Evolutionary conservation across 495 filamentous ascomycete species (phyloP).

Genomic region (Penicillium parvum): DNA sequence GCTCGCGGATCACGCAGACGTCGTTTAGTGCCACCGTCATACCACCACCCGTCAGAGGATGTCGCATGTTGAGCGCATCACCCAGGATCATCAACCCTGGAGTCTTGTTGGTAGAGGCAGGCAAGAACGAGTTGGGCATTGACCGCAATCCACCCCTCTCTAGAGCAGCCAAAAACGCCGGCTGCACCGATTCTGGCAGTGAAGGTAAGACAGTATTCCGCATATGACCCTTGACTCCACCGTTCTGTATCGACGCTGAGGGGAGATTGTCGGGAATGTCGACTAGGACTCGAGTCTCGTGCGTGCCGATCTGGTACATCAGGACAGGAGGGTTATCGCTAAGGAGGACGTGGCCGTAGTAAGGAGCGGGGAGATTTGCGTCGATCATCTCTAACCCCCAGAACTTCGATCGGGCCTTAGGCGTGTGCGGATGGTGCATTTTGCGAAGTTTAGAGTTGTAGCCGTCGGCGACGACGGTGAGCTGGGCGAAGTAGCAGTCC

Average conservation of each 20-base stretch:
- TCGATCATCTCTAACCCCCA: conserved; percentile 90
- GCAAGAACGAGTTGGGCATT: conserved; percentile 94
- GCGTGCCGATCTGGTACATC: conserved; percentile 94
- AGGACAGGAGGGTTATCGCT: conserved; percentile 73
- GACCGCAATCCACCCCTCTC: conserved; percentile 65
- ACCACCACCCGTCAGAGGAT: conserved; percentile 88
- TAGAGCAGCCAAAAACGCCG: conserved; percentile 70
- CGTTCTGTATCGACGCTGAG: conserved; percentile 61
- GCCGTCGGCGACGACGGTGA: conserved; percentile 89
- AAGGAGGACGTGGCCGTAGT: conserved; percentile 84
- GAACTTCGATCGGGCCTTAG: conserved; percentile 76
- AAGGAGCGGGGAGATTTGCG: conserved; percentile 64
- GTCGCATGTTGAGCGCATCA: conserved; percentile 95
- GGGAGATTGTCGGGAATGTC: conserved; percentile 81
- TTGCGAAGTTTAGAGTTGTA: conserved; percentile 94
- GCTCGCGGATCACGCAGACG: conserved; percentile 65
- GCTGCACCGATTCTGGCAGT: conserved; percentile 66
- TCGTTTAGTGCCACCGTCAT: conserved; percentile 96
- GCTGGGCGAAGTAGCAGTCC: conserved; percentile 74
- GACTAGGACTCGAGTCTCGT: conserved; percentile 85
- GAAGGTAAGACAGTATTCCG: conserved; percentile 69
- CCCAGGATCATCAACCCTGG: conserved; percentile 79
- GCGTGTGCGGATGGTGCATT: conserved; percentile 61
- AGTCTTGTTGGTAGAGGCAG: conserved; percentile 63
- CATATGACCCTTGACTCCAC: conserved; percentile 81